A percentile compares a stretch with the other conserved stretches of the same genome.
phyloP scores from a whole-genome alignment of 1,139 yeast species.

The Zygoascus sp. region DNA sequence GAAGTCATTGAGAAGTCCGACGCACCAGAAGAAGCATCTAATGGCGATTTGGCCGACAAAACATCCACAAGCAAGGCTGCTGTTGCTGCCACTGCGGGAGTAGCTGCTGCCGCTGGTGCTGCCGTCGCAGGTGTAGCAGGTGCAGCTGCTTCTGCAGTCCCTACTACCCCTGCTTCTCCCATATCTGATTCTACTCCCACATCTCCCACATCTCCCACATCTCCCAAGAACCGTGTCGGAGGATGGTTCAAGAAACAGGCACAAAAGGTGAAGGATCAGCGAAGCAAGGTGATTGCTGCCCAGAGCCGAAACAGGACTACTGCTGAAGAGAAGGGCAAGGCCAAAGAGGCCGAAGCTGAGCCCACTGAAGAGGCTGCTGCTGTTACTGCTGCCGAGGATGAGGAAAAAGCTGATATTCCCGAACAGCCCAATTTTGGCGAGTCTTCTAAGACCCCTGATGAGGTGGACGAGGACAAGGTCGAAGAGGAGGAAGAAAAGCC shows the following conservation, averaged over 20 bases:
- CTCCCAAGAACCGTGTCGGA: constrained; percentile 8
- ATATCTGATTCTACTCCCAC: constrained; percentile 4
- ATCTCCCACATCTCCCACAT: constrained; percentile 7
- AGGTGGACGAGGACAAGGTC: constrained; percentile 9
- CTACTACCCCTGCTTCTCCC: constrained; percentile 5
- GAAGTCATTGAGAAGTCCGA: constrained; percentile 9
- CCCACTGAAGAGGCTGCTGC: neutral
- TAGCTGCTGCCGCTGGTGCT: neutral
- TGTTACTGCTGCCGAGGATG: constrained; percentile 9
- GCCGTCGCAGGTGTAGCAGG: neutral
- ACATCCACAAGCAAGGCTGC: neutral
- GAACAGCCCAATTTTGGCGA: constrained; percentile 6
- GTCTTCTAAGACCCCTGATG: constrained; percentile 1
- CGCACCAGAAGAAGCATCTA: constrained; percentile 8
- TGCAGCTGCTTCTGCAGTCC: constrained; percentile 2
- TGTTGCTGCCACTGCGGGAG: neutral
- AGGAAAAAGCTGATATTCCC: constrained; percentile 7
- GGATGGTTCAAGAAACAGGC: constrained; percentile 15
- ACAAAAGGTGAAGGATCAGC: constrained; percentile 11
- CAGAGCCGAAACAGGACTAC: constrained; percentile 7
- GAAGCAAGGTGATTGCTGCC: constrained; percentile 14
- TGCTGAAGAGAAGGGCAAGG: constrained; percentile 12
- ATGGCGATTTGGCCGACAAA: too few species aligned
- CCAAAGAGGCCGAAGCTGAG: constrained; percentile 10
- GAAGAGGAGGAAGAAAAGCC: constrained; percentile 12